Conservation (phyloP, 2,329 filamentous ascomycete species). For the Colletotrichum coccodes region DNA sequence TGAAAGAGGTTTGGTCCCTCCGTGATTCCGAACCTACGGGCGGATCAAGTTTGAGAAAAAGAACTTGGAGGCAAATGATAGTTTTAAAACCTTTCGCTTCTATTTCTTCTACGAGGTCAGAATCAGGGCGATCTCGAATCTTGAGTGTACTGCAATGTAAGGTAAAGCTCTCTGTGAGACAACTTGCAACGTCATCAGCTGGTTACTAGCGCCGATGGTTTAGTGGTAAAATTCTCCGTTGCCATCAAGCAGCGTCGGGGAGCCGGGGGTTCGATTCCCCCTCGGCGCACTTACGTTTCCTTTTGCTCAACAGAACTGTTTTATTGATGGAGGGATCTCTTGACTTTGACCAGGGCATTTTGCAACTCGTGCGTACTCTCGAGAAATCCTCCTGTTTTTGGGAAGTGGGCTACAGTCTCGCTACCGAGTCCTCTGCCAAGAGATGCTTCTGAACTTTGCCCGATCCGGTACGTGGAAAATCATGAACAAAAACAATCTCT, state of each 20-base stretch:
- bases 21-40: no score
- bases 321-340: not conserved
- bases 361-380: no score
- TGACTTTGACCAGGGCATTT: no score
- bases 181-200: accelerated
- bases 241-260: conserved; percentile 29
- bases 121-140: not conserved
- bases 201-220: conserved; percentile 26
- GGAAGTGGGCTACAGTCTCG: conserved; percentile 2
- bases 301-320: not conserved
- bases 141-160: not conserved
- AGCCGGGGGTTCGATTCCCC: conserved; percentile 32
- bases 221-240: conserved; percentile 33
- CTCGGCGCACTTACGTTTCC: conserved; percentile 21
- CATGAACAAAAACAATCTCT: conserved; percentile 14
- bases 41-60: no score
- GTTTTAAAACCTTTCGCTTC: no score
- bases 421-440: not conserved
- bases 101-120: no score
- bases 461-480: conserved; percentile 18
- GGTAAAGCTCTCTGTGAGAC: accelerated
- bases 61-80: no score
- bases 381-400: not conserved
- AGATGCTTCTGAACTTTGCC: conserved; percentile 27
- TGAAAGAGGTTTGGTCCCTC: no score